Base-by-base conservation (phyloP, 768 basidiomycete genomes). In the Russula lepida region DNA sequence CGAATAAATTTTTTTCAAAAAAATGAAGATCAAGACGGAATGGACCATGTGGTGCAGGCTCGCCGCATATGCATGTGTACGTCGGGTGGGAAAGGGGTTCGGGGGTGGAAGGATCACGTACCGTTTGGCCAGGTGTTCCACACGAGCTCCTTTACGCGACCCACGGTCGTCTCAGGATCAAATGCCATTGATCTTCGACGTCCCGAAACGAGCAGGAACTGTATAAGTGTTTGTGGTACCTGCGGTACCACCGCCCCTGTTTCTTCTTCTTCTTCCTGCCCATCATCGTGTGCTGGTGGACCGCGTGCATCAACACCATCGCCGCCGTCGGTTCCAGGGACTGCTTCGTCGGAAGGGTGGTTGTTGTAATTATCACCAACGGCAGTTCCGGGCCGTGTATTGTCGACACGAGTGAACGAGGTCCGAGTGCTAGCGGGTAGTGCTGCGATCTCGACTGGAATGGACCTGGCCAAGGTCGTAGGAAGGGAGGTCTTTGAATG, bases 81-180 rank as follows among this genome's bases (percentile, higher is more conserved):
- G 6, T 19, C n/a, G 27, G 1, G 17, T 28, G 12, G 28, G 2
- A 6, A 5, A 5, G 30, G 17, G 59, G 25, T 50, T 33, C 39
- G 32, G 13, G 35, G 4, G 5, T 13, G 5, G 15, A 35, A 1
- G 35, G 9, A 7, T 32, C 12, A 74, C 81, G 68, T 64, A 85
- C 88, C 88, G 67, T 76, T 74, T 30, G 87, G 87, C 89, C 89
- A 92, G 35, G 83, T 80, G 73, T 85, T 88, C 89, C 89, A 91
- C 39, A 85, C 81, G 50, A 92, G 79, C 74, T 92, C 89, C 72
- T 91, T 91, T 30, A 89, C 85, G 66, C 89, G 77, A 19, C 86
- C 87, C 33, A 91, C 75, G 0, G 87, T 86, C 23, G 81, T 86
- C 65, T 83, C 82, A 13, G 88, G 87, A 30, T 88, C 86, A 65